phyloP scores from a whole-genome alignment of 2,329 filamentous ascomycete genomes.

The Xylaria hypoxylon region DNA sequence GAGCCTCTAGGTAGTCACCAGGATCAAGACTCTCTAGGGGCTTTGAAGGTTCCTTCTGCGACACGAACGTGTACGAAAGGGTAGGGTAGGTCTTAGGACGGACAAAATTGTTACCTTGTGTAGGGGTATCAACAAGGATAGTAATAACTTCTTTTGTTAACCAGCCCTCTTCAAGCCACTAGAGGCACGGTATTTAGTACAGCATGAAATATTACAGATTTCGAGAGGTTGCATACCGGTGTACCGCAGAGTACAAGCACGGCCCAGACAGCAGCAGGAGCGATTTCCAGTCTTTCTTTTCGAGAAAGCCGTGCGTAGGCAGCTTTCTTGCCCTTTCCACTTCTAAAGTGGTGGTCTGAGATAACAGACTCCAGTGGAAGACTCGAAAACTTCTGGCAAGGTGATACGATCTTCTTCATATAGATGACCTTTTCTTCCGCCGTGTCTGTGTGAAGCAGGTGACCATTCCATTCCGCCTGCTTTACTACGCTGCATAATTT shows the following conservation, averaged over 20 bases:
- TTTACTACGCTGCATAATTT: slow-evolving; percentile 3
- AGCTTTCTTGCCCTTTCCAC: slow-evolving; percentile 5
- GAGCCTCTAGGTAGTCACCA: not conserved
- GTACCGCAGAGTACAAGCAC: slow-evolving; percentile 20
- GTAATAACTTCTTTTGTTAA: slow-evolving; percentile 11
- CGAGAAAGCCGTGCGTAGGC: slow-evolving; percentile 7
- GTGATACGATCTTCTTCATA: not conserved
- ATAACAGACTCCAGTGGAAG: slow-evolving; percentile 2
- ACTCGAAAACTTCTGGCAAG: slow-evolving; percentile 11
- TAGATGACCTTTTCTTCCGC: not conserved
- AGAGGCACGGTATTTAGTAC: not conserved
- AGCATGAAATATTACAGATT: too few species aligned
- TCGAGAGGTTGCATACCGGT: slow-evolving; percentile 9
- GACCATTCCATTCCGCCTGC: slow-evolving; percentile 9
- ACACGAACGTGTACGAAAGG: slow-evolving; percentile 7
- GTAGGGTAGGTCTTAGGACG: slow-evolving; percentile 6
- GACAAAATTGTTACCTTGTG: not conserved
- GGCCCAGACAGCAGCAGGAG: slow-evolving; percentile 17
- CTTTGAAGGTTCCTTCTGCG: not conserved
- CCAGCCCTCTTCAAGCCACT: slow-evolving; percentile 20
- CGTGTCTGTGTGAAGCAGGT: not conserved
- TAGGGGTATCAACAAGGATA: not conserved
- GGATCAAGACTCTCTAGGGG: not conserved
- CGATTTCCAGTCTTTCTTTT: slow-evolving; percentile 15
- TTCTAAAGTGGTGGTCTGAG: not conserved